Conservation (phyloP, 2,329 filamentous ascomycete species). For the Trichophaea hybrida region DNA sequence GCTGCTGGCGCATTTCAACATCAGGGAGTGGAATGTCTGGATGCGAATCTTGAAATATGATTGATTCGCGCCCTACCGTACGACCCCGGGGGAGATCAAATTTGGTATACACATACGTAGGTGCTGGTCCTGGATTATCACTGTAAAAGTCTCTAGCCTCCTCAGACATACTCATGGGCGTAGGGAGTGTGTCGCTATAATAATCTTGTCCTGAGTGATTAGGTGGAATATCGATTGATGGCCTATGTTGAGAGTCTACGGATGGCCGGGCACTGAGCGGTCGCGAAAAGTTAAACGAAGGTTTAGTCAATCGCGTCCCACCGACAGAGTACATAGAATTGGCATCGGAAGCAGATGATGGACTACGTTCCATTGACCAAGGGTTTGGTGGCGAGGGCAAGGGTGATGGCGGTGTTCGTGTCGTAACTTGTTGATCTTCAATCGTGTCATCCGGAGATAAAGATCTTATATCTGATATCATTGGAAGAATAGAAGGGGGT, state of each 20-base stretch:
- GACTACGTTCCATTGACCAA: conserved; percentile 4
- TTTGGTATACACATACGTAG: conserved; percentile 76
- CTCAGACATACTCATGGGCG: conserved; percentile 51
- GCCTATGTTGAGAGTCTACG: conserved; percentile 41
- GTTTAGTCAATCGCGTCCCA: conserved; percentile 35
- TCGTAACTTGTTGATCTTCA: background rate
- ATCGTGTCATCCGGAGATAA: conserved; percentile 11
- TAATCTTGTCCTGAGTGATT: background rate
- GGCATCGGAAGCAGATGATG: conserved; percentile 52
- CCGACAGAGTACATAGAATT: conserved; percentile 65
- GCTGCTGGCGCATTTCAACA: background rate
- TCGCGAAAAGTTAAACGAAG: conserved; percentile 85
- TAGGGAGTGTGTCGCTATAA: conserved; percentile 38
- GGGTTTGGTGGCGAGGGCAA: conserved; percentile 1
- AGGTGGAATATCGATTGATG: conserved; percentile 52
- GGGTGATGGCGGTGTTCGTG: background rate
- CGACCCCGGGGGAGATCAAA: conserved; percentile 74
- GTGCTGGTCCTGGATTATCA: conserved; percentile 36
- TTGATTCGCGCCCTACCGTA: conserved; percentile 53
- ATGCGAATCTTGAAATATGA: conserved; percentile 43
- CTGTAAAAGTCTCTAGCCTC: conserved; percentile 34
- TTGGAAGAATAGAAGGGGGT: conserved; percentile 10
- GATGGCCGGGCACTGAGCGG: conserved; percentile 61
- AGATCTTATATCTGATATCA: conserved; percentile 16
- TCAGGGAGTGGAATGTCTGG: conserved; percentile 32